Evolutionary conservation across 176 grass and related monocot genomes (phyloP).

Genomic region (Carex littledalei): DNA sequence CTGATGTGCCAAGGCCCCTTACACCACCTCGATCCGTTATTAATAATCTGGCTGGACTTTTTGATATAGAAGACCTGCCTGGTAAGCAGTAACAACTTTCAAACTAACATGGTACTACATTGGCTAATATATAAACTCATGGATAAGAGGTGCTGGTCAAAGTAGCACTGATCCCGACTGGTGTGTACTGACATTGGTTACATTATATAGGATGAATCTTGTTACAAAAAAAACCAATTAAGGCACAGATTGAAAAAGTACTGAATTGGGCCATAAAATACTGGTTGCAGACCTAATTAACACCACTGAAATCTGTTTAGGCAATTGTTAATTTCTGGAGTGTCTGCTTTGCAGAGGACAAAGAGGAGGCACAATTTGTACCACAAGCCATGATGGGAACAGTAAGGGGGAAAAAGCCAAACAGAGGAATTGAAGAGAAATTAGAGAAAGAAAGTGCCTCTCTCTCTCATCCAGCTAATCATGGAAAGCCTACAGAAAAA

Average conservation of each 20-base stretch:
- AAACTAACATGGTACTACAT: not conserved
- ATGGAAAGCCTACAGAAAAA: constrained; percentile 1
- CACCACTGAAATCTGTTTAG: not conserved
- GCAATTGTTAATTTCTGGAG: not conserved
- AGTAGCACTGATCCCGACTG: not conserved
- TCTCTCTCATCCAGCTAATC: not conserved
- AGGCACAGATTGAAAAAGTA: not conserved
- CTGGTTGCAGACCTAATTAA: not conserved
- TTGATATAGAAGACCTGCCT: constrained; percentile 16
- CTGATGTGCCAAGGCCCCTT: not conserved
- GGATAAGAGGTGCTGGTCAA: not conserved
- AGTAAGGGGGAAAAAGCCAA: not conserved
- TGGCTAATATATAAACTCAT: not conserved
- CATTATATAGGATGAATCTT: not conserved
- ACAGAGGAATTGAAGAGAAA: not conserved
- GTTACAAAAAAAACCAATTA: not conserved
- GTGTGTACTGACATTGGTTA: not conserved
- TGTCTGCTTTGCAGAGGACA: constrained; percentile 26
- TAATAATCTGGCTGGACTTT: constrained; percentile 13
- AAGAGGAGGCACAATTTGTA: constrained; percentile 35
- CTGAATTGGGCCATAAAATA: not conserved
- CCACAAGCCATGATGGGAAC: constrained; percentile 12
- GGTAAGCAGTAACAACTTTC: constrained; percentile 9
- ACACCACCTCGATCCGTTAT: constrained; percentile 6
- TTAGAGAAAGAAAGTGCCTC: constrained; percentile 9